These are phyloP conservation scores for Penicillium sp. DNA, from an alignment of 2,329 filamentous ascomycete species.

Conservation along the genomic window DNA sequence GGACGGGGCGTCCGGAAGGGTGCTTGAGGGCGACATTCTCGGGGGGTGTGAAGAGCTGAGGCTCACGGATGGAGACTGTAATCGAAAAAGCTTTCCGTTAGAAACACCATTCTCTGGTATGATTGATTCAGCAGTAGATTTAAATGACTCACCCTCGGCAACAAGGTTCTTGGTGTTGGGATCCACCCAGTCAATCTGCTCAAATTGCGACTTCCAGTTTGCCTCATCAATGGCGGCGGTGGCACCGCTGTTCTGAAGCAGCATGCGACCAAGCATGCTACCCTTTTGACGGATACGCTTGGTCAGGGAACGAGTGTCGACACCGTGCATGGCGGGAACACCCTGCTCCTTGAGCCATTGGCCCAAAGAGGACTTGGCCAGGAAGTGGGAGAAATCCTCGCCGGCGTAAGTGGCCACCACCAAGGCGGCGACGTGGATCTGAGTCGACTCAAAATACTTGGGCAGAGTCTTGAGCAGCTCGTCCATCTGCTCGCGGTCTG, in stretches of 20 bases:
- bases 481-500: constrained; percentile 79
- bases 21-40: constrained; percentile 72
- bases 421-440: constrained; percentile 92
- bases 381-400: constrained; percentile 92
- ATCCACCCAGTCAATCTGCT: constrained; percentile 82
- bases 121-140: not conserved
- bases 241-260: constrained; percentile 63
- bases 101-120: constrained; percentile 33
- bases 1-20: constrained; percentile 80
- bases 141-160: constrained; percentile 71
- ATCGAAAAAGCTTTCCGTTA: constrained; percentile 9
- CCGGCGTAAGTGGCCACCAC: constrained; percentile 89
- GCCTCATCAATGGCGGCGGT: constrained; percentile 44
- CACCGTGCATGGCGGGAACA: constrained; percentile 88
- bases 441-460: constrained; percentile 84
- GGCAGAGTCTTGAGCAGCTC: constrained; percentile 81
- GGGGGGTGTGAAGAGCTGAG: constrained; percentile 80
- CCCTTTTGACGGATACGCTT: constrained; percentile 92
- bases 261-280: constrained; percentile 91
- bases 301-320: constrained; percentile 90
- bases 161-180: constrained; percentile 93
- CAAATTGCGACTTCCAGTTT: constrained; percentile 62
- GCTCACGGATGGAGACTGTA: constrained; percentile 81
- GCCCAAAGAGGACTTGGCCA: constrained; percentile 85
- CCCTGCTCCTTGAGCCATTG: constrained; percentile 96